These are phyloP conservation scores for Populus simonii DNA, from an alignment of 345 rosid species.

Conservation along the genomic window DNA sequence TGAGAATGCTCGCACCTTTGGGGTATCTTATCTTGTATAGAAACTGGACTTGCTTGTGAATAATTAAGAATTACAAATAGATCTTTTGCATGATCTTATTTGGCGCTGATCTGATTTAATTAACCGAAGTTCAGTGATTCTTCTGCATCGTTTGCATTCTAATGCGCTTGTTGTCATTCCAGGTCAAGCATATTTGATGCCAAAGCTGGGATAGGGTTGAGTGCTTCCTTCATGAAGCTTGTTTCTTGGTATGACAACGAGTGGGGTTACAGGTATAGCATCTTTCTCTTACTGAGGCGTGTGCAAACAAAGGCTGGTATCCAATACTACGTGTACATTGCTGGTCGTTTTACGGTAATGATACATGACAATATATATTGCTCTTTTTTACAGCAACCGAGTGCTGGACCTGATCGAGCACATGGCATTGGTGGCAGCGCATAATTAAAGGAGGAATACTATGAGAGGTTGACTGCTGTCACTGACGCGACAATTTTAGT, in stretches of 20 bases:
- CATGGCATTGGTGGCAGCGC: slow-evolving; percentile 84
- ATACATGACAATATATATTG: not conserved
- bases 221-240: slow-evolving; percentile 75
- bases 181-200: slow-evolving; percentile 99
- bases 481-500: not conserved
- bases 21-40: no score
- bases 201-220: slow-evolving; percentile 92
- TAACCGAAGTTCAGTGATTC: not conserved
- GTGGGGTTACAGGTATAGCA: slow-evolving; percentile 95
- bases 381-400: slow-evolving; percentile 65
- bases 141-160: not conserved
- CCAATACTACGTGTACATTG: not conserved
- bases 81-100: not conserved
- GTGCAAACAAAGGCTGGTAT: no score
- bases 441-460: slow-evolving; percentile 19
- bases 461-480: not conserved
- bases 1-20: not conserved
- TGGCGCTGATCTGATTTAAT: not conserved
- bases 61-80: not conserved
- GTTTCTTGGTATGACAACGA: slow-evolving; percentile 98
- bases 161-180: slow-evolving; percentile 11
- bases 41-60: not conserved
- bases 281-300: not conserved
- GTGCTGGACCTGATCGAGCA: slow-evolving; percentile 94
- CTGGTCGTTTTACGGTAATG: not conserved